Evolutionary conservation across 768 basidiomycete genomes (phyloP), one percentile per base, ranked within the genome.

Genomic region (Termitomyces sp.): DNA sequence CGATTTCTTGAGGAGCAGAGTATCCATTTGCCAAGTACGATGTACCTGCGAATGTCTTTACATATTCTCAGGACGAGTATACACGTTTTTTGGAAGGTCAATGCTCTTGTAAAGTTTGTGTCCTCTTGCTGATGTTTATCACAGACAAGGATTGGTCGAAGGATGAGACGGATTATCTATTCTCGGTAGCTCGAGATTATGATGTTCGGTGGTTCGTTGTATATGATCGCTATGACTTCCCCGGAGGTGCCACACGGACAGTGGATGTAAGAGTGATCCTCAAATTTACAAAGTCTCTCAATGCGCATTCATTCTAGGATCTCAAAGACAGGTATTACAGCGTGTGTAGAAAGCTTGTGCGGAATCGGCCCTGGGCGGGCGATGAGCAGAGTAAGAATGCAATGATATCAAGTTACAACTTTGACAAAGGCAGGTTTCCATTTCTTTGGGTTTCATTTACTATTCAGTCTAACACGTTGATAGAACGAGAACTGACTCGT

Each of bases 271-370:
- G 77, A 57, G 14, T 40, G 23, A 18, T 20, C 5, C 36, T 57
- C 4, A 68, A 2, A 7, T 18, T 48, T 18, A 33, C 33, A 44
- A 44, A 20, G 7, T 33, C 40, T 36, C 48, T 64, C 32, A 66
- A 35, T 58, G 32, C 46, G n/a, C 18, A 12, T 44, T 33, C 28
- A 13, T 46, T 33, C 33, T 66, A 95, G 93, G 95, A 97, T 62
- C 72, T 98, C 64, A 98, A 98, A 75, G 92, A 94, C 64, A 81
- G 97, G 32, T 98, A 98, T 68, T 98, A 90, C 71, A 86, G 89
- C 52, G 88, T 95, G 18, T 95, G 94, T 69, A 82, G 97, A 32
- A 91, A 90, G 61, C 81, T 98, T 36, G 80, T 98, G 36, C 82
- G 93, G 47, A 91, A 84, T 66, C 78, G 91, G 30, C 92, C 93